Conservation (phyloP, 2,329 filamentous ascomycete species). For the Venturia asperata region DNA sequence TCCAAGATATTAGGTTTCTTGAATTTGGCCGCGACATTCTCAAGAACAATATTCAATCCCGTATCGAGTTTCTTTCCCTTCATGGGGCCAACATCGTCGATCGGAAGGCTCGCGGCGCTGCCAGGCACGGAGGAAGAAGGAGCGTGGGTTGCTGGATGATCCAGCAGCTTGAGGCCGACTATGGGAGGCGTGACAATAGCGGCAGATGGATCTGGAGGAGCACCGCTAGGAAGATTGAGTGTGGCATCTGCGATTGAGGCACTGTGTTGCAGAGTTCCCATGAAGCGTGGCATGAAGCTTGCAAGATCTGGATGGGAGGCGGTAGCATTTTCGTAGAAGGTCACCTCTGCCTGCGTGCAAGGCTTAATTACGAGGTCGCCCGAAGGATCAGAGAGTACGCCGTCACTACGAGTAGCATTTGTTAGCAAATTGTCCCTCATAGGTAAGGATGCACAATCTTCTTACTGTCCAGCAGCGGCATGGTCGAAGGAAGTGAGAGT, state of each 20-base stretch:
- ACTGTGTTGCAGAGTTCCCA: slow-evolving; percentile 70
- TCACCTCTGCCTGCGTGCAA: slow-evolving; percentile 75
- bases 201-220: slow-evolving; percentile 20
- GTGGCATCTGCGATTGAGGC: slow-evolving; percentile 36
- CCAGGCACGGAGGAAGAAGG: slow-evolving; percentile 24
- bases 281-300: slow-evolving; percentile 74
- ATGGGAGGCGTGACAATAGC: slow-evolving; percentile 16
- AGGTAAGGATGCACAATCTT: slow-evolving; percentile 4
- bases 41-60: slow-evolving; percentile 71
- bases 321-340: slow-evolving; percentile 74
- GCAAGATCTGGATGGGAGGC: slow-evolving; percentile 64
- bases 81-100: slow-evolving; percentile 32
- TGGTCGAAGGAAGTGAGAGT: slow-evolving; percentile 64
- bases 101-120: slow-evolving; percentile 21
- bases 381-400: slow-evolving; percentile 75
- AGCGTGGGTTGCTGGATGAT: slow-evolving; percentile 4
- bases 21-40: slow-evolving; percentile 77
- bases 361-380: slow-evolving; percentile 91
- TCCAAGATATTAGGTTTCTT: slow-evolving; percentile 83
- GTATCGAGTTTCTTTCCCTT: slow-evolving; percentile 63
- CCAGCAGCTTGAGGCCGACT: neutral
- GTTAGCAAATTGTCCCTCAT: slow-evolving; percentile 6
- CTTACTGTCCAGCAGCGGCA: slow-evolving; percentile 77
- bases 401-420: slow-evolving; percentile 55
- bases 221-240: slow-evolving; percentile 14